These are phyloP conservation scores for Penicillium argentinense DNA, from an alignment of 495 filamentous ascomycete species.

Conservation along the genomic window DNA sequence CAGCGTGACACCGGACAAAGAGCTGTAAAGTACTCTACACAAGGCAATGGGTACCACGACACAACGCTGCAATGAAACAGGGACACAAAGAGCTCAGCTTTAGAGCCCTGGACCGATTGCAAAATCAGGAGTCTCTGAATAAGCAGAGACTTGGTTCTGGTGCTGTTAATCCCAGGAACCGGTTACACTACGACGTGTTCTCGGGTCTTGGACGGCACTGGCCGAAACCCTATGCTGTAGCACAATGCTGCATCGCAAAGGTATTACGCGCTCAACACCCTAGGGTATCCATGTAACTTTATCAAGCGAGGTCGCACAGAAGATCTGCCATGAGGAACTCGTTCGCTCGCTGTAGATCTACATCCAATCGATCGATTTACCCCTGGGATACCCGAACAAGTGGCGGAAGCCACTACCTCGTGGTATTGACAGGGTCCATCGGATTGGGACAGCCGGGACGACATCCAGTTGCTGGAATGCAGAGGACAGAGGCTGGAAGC, in stretches of 20 bases:
- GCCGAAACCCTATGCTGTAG: too few relatives aligned
- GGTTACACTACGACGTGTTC: too few relatives aligned
- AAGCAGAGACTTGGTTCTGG: not conserved
- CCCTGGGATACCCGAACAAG: constrained; percentile 3
- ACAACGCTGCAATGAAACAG: constrained; percentile 4
- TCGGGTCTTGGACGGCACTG: too few relatives aligned
- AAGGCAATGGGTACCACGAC: not conserved
- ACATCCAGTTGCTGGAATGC: too few relatives aligned
- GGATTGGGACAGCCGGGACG: not conserved
- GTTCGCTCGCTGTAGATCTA: not conserved
- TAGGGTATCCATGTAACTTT: too few relatives aligned
- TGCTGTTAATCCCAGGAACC: not conserved
- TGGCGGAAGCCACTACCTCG: constrained; percentile 18
- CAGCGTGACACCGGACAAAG: constrained; percentile 5
- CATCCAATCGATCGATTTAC: not conserved
- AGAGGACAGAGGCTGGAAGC: not conserved
- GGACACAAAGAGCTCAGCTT: not conserved
- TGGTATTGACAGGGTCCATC: constrained; percentile 7
- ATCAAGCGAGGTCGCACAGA: too few relatives aligned
- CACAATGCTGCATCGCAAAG: too few relatives aligned
- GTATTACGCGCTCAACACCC: too few relatives aligned
- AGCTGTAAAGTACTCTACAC: not conserved
- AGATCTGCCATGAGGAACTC: too few relatives aligned
- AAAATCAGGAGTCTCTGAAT: not conserved
- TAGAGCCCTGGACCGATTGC: not conserved